Evolutionary conservation across 2,329 filamentous ascomycete species (phyloP).

Genomic region (Trichoderma afroharzianum): DNA sequence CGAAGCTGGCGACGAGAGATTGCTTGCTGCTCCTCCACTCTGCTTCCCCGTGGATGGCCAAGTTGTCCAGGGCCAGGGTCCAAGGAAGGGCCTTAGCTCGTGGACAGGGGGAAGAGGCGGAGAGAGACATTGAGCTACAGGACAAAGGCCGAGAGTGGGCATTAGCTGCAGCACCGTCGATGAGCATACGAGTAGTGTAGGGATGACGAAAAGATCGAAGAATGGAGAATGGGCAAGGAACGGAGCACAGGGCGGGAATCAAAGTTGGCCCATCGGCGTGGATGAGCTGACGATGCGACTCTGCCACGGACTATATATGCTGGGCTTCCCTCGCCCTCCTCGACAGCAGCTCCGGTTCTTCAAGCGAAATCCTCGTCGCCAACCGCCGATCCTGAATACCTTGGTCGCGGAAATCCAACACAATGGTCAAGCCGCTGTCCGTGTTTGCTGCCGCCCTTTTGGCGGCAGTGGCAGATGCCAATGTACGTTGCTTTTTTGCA

Average conservation of each 20-base stretch:
- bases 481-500: constrained; percentile 17
- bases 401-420: constrained; percentile 17
- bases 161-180: constrained; percentile 7
- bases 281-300: constrained; percentile 5
- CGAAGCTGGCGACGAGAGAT: constrained; percentile 12
- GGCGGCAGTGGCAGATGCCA: constrained; percentile 29
- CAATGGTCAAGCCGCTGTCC: constrained; percentile 34
- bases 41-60: constrained; percentile 7
- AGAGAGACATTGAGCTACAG: constrained; percentile 3
- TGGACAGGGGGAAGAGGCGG: background rate
- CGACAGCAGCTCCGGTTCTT: background rate
- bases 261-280: background rate
- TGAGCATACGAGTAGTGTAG: constrained; percentile 1
- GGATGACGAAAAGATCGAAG: background rate
- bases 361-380: constrained; percentile 13
- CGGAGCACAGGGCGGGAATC: background rate
- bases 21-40: constrained; percentile 7
- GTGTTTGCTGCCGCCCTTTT: constrained; percentile 32
- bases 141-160: constrained; percentile 7
- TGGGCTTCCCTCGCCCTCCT: constrained; percentile 5
- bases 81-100: background rate
- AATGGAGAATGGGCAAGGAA: background rate
- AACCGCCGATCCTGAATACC: constrained; percentile 9
- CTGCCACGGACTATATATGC: constrained; percentile 9
- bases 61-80: background rate